Evolutionary conservation across 352 stramenopile genomes (phyloP).

Genomic region (Peronosclerospora sorghi): DNA sequence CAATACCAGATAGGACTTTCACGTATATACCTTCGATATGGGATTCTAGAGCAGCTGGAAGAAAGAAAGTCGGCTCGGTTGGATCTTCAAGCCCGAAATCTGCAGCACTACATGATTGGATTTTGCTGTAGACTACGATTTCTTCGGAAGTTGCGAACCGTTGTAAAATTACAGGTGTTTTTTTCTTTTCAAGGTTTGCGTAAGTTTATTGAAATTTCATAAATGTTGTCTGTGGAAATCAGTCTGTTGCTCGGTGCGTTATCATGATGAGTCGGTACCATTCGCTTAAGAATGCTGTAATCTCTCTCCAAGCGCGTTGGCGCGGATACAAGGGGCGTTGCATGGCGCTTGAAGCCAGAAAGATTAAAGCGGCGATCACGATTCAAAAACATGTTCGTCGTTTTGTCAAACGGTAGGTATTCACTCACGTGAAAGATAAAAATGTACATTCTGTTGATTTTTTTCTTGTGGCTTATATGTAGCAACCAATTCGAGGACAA

Average conservation of each 20-base stretch:
- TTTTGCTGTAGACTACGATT: constrained; percentile 52
- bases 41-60: constrained; percentile 72
- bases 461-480: background rate
- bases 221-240: constrained; percentile 1
- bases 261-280: constrained; percentile 68
- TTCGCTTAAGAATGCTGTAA: constrained; percentile 41
- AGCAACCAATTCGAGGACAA: constrained; percentile 48
- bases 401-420: constrained; percentile 42
- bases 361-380: constrained; percentile 47
- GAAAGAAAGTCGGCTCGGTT: constrained; percentile 44
- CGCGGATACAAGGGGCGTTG: constrained; percentile 56
- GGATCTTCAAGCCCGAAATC: constrained; percentile 43
- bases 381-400: constrained; percentile 58
- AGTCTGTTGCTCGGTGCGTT: constrained; percentile 77
- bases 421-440: too few species aligned
- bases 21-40: constrained; percentile 75
- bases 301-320: constrained; percentile 64
- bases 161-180: constrained; percentile 67
- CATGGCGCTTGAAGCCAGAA: constrained; percentile 33
- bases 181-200: background rate
- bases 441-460: background rate
- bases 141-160: constrained; percentile 49
- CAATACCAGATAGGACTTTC: constrained; percentile 70
- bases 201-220: too few species aligned
- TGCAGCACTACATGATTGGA: constrained; percentile 68